Evolutionary conservation across 2,329 filamentous ascomycete species (phyloP), one percentile per base, ranked within the genome.

Genomic region (Verticillium longisporum): DNA sequence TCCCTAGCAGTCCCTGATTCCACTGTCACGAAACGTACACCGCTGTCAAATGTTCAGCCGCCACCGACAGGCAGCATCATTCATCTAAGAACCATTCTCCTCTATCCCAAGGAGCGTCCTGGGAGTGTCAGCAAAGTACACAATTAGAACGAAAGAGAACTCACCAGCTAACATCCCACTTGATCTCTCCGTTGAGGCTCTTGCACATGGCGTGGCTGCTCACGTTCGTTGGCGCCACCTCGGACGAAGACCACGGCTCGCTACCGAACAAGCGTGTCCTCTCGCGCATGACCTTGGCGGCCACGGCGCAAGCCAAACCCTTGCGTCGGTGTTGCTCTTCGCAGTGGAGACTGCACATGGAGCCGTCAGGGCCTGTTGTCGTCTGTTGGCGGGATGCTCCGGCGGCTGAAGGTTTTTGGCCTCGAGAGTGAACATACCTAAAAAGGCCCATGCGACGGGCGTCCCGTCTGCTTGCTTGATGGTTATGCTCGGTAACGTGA

Each of bases 361-460:
- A 85, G 1, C 81, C 86, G 67, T 90, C 87, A 2, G 82, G 74
- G 0, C 84, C 86, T 73, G 77, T 7, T 32, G 7, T 45, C 5
- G 14, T 31, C 14, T 18, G n/a, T 57, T 31, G 5, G 26, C 26
- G 26, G 26, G 26, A 31, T 31, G 4, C 26, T 5, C 26, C 4
- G 11, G 53, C 10, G 26, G 18, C 11, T 13, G 11, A 33, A 13
- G 3, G 32, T 4, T 31, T 2, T 18, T 11, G 37, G 34, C 15
- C 9, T 45, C 15, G 15, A 7, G 2, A 37, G 15, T 18, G 9
- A 2, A 56, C 65, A 34, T 60, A 77, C 80, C 78, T 4, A 85
- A 69, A 58, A 91, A 89, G 0, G 81, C 83, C 88, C 88, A 91
- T 0, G 87, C 84, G 5, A 90, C 73, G 0, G 82, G 78, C 1